These are phyloP conservation scores for Pseudozyma sp. DNA, from an alignment of 1,284 basidiomycete genomes.

Conservation along the genomic window DNA sequence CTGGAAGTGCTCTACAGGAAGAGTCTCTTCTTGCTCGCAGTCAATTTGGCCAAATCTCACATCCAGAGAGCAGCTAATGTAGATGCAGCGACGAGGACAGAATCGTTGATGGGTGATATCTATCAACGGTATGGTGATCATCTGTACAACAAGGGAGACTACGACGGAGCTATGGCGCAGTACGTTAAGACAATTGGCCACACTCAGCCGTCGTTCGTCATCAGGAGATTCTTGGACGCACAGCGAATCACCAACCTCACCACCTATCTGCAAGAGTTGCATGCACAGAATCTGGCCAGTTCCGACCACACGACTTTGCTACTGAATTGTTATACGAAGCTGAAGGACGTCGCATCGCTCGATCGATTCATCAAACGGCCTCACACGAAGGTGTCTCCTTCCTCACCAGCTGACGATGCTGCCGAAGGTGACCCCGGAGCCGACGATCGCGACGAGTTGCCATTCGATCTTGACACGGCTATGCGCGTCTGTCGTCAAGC, in stretches of 20 bases:
- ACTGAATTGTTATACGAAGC: conserved; percentile 87
- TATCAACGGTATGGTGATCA: conserved; percentile 85
- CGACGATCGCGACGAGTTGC: conserved; percentile 74
- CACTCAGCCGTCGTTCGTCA: conserved; percentile 93
- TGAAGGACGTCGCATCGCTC: conserved; percentile 87
- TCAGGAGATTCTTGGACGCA: conserved; percentile 95
- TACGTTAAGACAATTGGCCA: conserved; percentile 90
- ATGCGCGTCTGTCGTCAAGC: conserved; percentile 96
- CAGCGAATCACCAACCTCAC: conserved; percentile 95
- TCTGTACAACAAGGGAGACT: conserved; percentile 89
- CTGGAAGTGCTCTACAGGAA: conserved; percentile 63
- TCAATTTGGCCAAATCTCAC: conserved; percentile 57
- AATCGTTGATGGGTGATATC: conserved; percentile 63
- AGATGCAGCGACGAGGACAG: conserved; percentile 40
- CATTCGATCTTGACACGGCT: conserved; percentile 96
- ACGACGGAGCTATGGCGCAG: conserved; percentile 91
- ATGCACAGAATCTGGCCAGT: conserved; percentile 87
- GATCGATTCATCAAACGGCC: conserved; percentile 85
- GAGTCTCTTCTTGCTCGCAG: conserved; percentile 61
- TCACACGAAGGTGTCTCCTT: conserved; percentile 12
- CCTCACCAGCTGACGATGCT: conserved; percentile 10
- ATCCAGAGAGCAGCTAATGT: conserved; percentile 40
- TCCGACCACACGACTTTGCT: conserved; percentile 92
- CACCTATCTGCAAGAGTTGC: conserved; percentile 94
- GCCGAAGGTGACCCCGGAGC: conserved; percentile 71